phyloP scores from a whole-genome alignment of 2,329 filamentous ascomycete genomes.

The Ceratocystis diversiconidia region DNA sequence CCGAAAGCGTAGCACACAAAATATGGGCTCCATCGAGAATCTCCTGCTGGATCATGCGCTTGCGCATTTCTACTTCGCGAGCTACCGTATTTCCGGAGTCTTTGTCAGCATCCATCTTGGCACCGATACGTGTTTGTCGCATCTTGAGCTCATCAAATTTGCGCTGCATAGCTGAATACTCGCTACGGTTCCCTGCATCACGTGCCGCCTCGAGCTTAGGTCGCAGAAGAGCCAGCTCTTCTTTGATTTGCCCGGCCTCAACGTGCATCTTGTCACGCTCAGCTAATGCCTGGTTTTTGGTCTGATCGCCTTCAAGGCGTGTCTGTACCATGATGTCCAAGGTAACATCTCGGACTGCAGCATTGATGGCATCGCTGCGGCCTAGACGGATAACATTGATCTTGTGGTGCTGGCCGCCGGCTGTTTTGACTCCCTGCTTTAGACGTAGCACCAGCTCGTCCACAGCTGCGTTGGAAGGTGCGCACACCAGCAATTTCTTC shows the following conservation, averaged over 20 bases:
- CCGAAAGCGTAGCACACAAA: constrained; percentile 86
- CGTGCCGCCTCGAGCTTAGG: constrained; percentile 56
- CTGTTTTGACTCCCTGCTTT: constrained; percentile 71
- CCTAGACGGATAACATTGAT: constrained; percentile 83
- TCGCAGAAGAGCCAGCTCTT: constrained; percentile 58
- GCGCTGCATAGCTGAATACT: constrained; percentile 47
- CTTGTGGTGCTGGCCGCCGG: constrained; percentile 55
- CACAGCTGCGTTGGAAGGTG: constrained; percentile 96
- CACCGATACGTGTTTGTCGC: constrained; percentile 58
- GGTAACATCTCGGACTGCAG: constrained; percentile 77
- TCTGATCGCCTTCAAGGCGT: constrained; percentile 48
- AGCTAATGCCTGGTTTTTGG: constrained; percentile 41
- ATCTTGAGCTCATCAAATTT: constrained; percentile 67
- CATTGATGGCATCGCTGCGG: constrained; percentile 82
- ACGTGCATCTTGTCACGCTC: constrained; percentile 46
- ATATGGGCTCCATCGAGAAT: constrained; percentile 85
- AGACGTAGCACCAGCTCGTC: constrained; percentile 90
- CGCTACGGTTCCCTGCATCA: constrained; percentile 34
- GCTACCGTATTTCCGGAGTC: constrained; percentile 70
- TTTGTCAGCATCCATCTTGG: constrained; percentile 73
- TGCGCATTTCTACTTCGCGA: constrained; percentile 73
- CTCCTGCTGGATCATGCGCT: constrained; percentile 74
- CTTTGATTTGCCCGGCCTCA: constrained; percentile 49
- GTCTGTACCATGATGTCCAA: constrained; percentile 79
- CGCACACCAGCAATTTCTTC: constrained; percentile 90